phyloP scores from a whole-genome alignment of 805 yeast species.

The Suhomyces tanzawaensis region DNA sequence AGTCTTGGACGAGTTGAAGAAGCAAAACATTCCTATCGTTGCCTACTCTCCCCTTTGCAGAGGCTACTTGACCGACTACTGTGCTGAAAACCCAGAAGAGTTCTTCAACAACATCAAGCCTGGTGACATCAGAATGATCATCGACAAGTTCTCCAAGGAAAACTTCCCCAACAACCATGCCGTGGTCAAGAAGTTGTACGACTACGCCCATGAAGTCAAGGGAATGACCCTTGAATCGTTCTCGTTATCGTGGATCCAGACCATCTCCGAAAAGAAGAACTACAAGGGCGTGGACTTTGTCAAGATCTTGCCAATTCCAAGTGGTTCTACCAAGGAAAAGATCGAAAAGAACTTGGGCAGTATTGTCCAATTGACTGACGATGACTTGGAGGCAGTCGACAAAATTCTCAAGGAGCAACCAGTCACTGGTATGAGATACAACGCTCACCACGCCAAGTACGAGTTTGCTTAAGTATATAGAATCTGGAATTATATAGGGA shows the following conservation, averaged over 20 bases:
- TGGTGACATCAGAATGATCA: conserved; percentile 50
- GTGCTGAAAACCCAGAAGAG: conserved; percentile 45
- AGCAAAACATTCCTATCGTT: conserved; percentile 60
- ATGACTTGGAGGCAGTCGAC: conserved; percentile 54
- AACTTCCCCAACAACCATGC: conserved; percentile 51
- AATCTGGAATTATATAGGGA: no score
- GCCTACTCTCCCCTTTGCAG: conserved; percentile 80
- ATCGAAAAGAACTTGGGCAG: conserved; percentile 57
- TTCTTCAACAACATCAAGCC: conserved; percentile 58
- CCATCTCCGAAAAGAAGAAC: conserved; percentile 63
- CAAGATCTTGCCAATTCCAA: conserved; percentile 75
- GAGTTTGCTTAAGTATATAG: conserved; percentile 3
- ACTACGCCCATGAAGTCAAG: conserved; percentile 45
- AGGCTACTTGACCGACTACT: conserved; percentile 4
- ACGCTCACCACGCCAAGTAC: conserved; percentile 16
- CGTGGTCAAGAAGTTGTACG: conserved; percentile 48
- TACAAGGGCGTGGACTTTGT: conserved; percentile 45
- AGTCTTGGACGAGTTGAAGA: conserved; percentile 55
- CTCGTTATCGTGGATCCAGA: conserved; percentile 45
- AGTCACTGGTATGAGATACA: conserved; percentile 59
- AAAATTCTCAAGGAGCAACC: conserved; percentile 40
- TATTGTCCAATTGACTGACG: conserved; percentile 48
- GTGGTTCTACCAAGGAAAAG: conserved; percentile 60
- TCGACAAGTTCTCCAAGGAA: conserved; percentile 62
- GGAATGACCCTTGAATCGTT: conserved; percentile 57